A percentile compares a stretch with the other conserved stretches of the same genome.
These are phyloP conservation scores for Litchi chinensis DNA, from an alignment of 345 rosid genomes.

Conservation along the genomic window DNA sequence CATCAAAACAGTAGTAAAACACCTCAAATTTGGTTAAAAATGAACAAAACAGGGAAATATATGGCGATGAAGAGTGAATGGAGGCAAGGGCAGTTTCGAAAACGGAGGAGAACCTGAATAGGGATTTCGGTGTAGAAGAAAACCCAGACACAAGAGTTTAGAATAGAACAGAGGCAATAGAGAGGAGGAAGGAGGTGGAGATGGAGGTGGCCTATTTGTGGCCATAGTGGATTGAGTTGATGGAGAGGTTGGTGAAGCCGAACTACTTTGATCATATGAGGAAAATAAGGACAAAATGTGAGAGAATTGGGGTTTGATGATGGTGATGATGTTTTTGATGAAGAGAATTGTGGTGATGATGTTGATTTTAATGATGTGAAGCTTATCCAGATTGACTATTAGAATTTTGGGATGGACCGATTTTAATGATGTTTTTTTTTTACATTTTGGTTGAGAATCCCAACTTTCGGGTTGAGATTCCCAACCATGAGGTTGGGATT, in stretches of 20 bases:
- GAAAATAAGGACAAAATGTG: slow-evolving; percentile 62
- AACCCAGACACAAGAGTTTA: slow-evolving; percentile 1
- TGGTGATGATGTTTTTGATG: slow-evolving; percentile 28
- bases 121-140: not conserved
- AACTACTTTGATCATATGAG: too few species aligned
- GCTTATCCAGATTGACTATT: slow-evolving; percentile 75
- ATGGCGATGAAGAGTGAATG: not conserved
- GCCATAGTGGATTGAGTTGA: slow-evolving; percentile 97
- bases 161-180: too few species aligned
- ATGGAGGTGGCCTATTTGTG: slow-evolving; percentile 86
- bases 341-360: slow-evolving; percentile 34
- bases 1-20: slow-evolving; percentile 46
- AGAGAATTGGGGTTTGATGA: slow-evolving; percentile 57
- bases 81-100: slow-evolving; percentile 5
- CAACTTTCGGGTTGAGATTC: too few species aligned
- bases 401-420: slow-evolving; percentile 94
- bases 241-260: too few species aligned
- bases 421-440: too few species aligned
- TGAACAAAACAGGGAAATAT: slow-evolving; percentile 2
- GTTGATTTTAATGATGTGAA: slow-evolving; percentile 68
- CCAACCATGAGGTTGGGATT: too few species aligned
- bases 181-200: slow-evolving; percentile 39
- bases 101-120: not conserved
- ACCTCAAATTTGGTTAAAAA: not conserved
- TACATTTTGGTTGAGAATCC: too few species aligned